phyloP scores from a whole-genome alignment of 805 yeast species.

The Candida nitratophila region DNA sequence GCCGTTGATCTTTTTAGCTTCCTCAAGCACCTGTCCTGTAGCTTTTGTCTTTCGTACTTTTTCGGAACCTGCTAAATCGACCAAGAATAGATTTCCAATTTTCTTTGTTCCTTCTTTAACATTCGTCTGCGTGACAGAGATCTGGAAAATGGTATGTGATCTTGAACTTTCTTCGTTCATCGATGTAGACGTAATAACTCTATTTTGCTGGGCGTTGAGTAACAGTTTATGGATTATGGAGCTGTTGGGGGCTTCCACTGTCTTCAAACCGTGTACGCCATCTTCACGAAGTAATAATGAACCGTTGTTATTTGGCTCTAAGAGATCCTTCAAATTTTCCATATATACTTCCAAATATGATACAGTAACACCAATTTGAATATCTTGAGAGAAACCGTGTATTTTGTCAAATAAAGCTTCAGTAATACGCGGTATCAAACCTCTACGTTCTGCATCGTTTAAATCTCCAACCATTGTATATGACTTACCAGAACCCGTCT shows the following conservation, averaged over 20 bases:
- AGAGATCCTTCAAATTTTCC: slow-evolving; percentile 68
- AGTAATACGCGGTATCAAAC: slow-evolving; percentile 68
- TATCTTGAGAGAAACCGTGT: slow-evolving; percentile 36
- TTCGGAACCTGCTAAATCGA: slow-evolving; percentile 87
- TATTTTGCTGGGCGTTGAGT: slow-evolving; percentile 46
- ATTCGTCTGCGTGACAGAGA: slow-evolving; percentile 58
- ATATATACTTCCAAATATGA: slow-evolving; percentile 77
- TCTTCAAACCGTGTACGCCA: slow-evolving; percentile 62
- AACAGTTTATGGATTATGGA: slow-evolving; percentile 53
- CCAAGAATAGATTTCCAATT: slow-evolving; percentile 60
- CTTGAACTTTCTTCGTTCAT: slow-evolving; percentile 73
- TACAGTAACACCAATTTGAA: slow-evolving; percentile 61
- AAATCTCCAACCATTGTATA: slow-evolving; percentile 68
- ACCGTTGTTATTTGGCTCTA: slow-evolving; percentile 33
- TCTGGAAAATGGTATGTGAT: slow-evolving; percentile 73
- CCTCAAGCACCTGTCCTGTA: slow-evolving; percentile 65
- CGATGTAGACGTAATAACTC: slow-evolving; percentile 55
- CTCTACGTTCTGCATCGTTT: slow-evolving; percentile 33
- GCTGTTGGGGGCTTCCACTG: slow-evolving; percentile 49
- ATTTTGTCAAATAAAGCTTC: slow-evolving; percentile 57
- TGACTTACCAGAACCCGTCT: slow-evolving; percentile 81
- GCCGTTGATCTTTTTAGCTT: slow-evolving; percentile 76
- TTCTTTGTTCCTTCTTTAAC: slow-evolving; percentile 48
- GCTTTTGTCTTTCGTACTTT: slow-evolving; percentile 75
- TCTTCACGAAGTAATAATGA: slow-evolving; percentile 57